These are phyloP conservation scores for Fusarium sp. DNA, from an alignment of 2,329 filamentous ascomycete genomes.

Conservation along the genomic window DNA sequence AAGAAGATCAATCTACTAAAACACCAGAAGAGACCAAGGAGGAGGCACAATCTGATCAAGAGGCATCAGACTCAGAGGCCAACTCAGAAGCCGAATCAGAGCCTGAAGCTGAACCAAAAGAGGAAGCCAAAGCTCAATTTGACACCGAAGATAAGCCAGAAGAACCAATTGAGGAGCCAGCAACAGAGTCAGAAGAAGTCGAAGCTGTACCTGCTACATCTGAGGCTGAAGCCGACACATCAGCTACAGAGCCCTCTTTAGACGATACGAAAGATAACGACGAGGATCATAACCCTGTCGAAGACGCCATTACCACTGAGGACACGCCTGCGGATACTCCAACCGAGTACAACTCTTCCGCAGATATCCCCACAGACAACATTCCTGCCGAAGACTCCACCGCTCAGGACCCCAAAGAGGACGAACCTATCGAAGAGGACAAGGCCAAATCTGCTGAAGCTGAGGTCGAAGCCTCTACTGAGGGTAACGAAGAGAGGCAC, in stretches of 20 bases:
- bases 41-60: background rate
- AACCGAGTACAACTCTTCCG: constrained; percentile 14
- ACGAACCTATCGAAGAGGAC: constrained; percentile 12
- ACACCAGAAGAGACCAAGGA: constrained; percentile 11
- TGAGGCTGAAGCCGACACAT: constrained; percentile 9
- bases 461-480: constrained; percentile 15
- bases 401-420: constrained; percentile 11
- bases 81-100: background rate
- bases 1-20: constrained; percentile 9
- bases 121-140: constrained; percentile 3
- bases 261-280: constrained; percentile 16
- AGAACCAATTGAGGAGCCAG: constrained; percentile 1
- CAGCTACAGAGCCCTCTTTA: constrained; percentile 5
- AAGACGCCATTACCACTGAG: constrained; percentile 20
- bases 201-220: background rate
- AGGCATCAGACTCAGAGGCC: background rate
- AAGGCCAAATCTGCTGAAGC: constrained; percentile 10
- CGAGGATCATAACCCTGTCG: constrained; percentile 14
- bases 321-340: constrained; percentile 12
- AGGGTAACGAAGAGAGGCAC: constrained; percentile 16
- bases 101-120: background rate
- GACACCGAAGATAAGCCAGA: constrained; percentile 8
- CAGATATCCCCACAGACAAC: constrained; percentile 11
- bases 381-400: constrained; percentile 11
- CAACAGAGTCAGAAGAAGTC: background rate